Evolutionary conservation across 805 yeast species (phyloP).

Genomic region (Wickerhamiella dianesei): DNA sequence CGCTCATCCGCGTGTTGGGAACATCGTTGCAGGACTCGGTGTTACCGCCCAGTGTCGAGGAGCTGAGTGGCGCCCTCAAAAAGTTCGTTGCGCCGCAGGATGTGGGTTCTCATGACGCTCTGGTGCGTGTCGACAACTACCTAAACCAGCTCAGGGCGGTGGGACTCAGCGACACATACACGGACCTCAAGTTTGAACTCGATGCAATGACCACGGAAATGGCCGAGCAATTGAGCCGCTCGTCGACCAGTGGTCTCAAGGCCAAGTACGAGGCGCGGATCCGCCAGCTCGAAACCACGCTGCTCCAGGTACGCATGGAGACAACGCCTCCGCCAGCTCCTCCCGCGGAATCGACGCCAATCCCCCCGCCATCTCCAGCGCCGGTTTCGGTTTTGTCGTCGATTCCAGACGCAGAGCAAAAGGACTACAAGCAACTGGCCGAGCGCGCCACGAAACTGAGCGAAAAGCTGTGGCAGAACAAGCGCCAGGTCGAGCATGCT

Average conservation of each 20-base stretch:
- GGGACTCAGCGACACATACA: slow-evolving; percentile 18
- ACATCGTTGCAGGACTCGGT: background rate
- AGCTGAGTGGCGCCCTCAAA: background rate
- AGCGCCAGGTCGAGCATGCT: slow-evolving; percentile 5
- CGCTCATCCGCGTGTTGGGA: background rate
- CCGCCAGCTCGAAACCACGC: slow-evolving; percentile 35
- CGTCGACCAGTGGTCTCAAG: background rate
- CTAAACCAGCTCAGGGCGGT: slow-evolving; percentile 14
- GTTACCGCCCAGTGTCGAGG: background rate
- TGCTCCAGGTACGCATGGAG: slow-evolving; percentile 13
- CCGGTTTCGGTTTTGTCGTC: background rate
- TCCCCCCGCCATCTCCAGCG: background rate
- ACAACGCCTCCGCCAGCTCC: slow-evolving; percentile 4
- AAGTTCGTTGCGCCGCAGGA: background rate
- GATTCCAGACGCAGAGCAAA: background rate
- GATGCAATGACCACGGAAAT: slow-evolving; percentile 21
- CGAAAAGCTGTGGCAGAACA: slow-evolving; percentile 2
- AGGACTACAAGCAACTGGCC: background rate
- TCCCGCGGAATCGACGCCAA: background rate
- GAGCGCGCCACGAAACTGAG: background rate
- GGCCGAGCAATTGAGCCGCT: background rate
- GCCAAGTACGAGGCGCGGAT: slow-evolving; percentile 52
- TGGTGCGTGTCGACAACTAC: slow-evolving; percentile 15
- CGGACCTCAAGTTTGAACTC: slow-evolving; percentile 21
- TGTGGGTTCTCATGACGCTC: background rate